phyloP scores from a whole-genome alignment of 2,329 filamentous ascomycete species.

The Ophiostoma ulmi region DNA sequence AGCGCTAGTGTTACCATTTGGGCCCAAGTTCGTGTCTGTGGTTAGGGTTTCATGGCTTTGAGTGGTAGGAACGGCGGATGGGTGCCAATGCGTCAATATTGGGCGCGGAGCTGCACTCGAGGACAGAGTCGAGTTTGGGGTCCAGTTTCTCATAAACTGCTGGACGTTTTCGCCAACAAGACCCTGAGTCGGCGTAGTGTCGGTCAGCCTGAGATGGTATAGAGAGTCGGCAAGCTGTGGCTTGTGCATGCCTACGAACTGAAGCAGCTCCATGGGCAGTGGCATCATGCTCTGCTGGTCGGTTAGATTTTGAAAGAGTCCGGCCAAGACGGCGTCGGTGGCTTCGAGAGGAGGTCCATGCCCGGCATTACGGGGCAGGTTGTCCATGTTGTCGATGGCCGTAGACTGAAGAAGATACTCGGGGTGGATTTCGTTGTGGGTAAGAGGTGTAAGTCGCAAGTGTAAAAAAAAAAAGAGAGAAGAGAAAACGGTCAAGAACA shows the following conservation, averaged over 20 bases:
- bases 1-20: neutral
- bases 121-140: neutral
- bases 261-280: neutral
- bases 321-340: neutral
- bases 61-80: neutral
- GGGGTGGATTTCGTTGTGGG: neutral
- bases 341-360: neutral
- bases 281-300: conserved; percentile 8
- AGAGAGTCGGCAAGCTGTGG: neutral
- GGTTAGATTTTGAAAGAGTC: neutral
- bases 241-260: neutral
- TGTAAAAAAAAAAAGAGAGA: conserved; percentile 1
- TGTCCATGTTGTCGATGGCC: neutral
- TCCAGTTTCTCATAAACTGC: neutral
- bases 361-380: neutral
- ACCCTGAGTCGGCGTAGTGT: neutral
- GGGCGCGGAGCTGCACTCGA: neutral
- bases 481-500: neutral
- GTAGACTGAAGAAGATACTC: neutral
- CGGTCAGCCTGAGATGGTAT: neutral
- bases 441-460: neutral
- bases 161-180: neutral
- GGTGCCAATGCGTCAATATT: neutral
- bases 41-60: neutral
- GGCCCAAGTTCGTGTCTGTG: neutral